A percentile compares a stretch with the other conserved stretches of the same genome.
Evolutionary conservation across 768 basidiomycete genomes (phyloP).

Genomic region (Coprinopsis marcescibilis): DNA sequence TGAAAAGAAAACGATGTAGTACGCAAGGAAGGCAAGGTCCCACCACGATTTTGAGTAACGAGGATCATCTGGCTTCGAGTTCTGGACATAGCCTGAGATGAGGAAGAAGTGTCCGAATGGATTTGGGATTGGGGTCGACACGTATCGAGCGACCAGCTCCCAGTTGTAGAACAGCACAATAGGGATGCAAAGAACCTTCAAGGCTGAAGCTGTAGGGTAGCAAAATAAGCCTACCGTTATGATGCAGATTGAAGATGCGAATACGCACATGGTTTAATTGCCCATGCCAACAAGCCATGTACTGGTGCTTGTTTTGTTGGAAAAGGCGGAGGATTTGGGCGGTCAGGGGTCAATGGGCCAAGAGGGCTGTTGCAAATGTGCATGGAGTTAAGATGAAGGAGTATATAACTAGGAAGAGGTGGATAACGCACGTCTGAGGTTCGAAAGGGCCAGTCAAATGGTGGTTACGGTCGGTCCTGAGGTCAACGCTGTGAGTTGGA

Average conservation of each 20-base stretch:
- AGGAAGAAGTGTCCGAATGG: slow-evolving; percentile 71
- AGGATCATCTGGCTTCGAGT: slow-evolving; percentile 46
- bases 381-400: background rate
- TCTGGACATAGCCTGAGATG: slow-evolving; percentile 57
- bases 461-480: slow-evolving; percentile 49
- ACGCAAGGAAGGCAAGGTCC: slow-evolving; percentile 76
- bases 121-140: slow-evolving; percentile 50
- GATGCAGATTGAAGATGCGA: background rate
- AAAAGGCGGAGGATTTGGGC: slow-evolving; percentile 27
- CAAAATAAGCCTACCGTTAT: background rate
- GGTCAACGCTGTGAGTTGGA: background rate
- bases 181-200: slow-evolving; percentile 61
- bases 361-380: slow-evolving; percentile 28
- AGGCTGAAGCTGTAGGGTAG: slow-evolving; percentile 50
- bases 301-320: slow-evolving; percentile 11
- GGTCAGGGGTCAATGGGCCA: slow-evolving; percentile 31
- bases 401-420: slow-evolving; percentile 11
- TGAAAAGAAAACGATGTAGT: slow-evolving; percentile 85
- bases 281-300: slow-evolving; percentile 74
- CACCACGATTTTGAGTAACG: slow-evolving; percentile 67
- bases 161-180: slow-evolving; percentile 61
- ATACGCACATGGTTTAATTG: slow-evolving; percentile 56
- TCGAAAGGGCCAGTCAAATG: slow-evolving; percentile 60
- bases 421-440: slow-evolving; percentile 49
- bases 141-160: slow-evolving; percentile 42